These are phyloP conservation scores for Phaeotremella fagi DNA, from an alignment of 768 basidiomycete genomes.

Conservation along the genomic window DNA sequence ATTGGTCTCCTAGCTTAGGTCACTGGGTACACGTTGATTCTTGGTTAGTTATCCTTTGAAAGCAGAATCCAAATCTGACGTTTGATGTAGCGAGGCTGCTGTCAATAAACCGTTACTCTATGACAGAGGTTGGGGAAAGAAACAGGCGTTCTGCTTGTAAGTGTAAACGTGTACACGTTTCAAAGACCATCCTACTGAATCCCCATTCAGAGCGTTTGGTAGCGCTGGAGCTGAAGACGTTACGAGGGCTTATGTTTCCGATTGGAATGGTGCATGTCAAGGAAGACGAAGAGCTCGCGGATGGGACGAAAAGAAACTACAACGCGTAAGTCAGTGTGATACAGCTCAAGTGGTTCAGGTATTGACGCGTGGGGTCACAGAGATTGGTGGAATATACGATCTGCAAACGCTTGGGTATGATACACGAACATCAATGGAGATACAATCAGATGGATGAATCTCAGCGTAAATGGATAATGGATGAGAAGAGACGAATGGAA, in stretches of 20 bases:
- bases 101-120: slow-evolving; percentile 50
- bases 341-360: too few relatives aligned
- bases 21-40: slow-evolving; percentile 53
- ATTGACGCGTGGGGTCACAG: too few relatives aligned
- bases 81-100: slow-evolving; percentile 41
- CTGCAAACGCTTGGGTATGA: not conserved
- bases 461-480: slow-evolving; percentile 36
- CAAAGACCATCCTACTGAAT: not conserved
- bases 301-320: slow-evolving; percentile 34
- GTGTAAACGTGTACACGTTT: too few relatives aligned
- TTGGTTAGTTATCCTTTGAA: slow-evolving; percentile 29
- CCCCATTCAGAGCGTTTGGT: slow-evolving; percentile 28
- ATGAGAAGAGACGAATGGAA: slow-evolving; percentile 19
- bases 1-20: slow-evolving; percentile 36
- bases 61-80: not conserved
- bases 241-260: slow-evolving; percentile 40
- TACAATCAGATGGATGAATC: slow-evolving; percentile 37
- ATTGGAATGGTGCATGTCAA: slow-evolving; percentile 26
- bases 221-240: slow-evolving; percentile 36
- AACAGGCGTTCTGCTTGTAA: slow-evolving; percentile 48
- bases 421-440: slow-evolving; percentile 3
- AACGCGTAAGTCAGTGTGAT: slow-evolving; percentile 14
- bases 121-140: slow-evolving; percentile 51
- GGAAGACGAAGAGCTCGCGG: slow-evolving; percentile 17
- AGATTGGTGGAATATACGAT: not conserved